These are phyloP conservation scores for Physcomitrellopsis africana DNA, from an alignment of 225 moss, liverwort and hornwort species.

Conservation along the genomic window DNA sequence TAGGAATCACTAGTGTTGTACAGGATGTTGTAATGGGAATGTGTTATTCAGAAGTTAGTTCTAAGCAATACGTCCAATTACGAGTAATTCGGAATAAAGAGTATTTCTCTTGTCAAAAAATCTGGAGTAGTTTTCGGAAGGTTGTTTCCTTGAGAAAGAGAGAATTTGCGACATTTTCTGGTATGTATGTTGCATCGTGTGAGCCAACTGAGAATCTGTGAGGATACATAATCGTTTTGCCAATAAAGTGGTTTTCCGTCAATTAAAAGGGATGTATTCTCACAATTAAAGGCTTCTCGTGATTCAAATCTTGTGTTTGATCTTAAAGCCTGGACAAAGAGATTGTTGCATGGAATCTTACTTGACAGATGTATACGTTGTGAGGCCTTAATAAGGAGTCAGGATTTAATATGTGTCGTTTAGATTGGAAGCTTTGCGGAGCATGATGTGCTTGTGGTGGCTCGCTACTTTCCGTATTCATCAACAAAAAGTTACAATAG, in stretches of 20 bases:
- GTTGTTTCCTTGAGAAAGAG: neutral
- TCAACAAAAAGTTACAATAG: neutral
- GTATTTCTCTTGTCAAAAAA: neutral
- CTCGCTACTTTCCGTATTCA: conserved; percentile 1
- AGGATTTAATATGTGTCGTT: neutral
- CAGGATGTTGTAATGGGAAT: neutral
- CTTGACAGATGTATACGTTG: neutral
- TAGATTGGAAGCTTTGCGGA: neutral
- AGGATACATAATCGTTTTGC: no score
- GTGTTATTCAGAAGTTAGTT: neutral
- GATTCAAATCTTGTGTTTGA: neutral
- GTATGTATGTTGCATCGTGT: neutral
- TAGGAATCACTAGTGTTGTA: neutral
- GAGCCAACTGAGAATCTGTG: neutral
- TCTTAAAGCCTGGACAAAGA: neutral
- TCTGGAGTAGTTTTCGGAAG: neutral
- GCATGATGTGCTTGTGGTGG: neutral
- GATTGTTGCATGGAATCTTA: neutral
- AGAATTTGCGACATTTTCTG: neutral
- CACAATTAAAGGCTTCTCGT: no score
- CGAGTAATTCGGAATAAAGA: no score
- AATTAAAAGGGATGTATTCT: no score
- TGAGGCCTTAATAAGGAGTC: conserved; percentile 13
- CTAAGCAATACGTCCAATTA: neutral
- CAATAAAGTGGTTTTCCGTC: no score